These are phyloP conservation scores for Aspergillus udagawae DNA, from an alignment of 2,329 filamentous ascomycete genomes.

Conservation along the genomic window DNA sequence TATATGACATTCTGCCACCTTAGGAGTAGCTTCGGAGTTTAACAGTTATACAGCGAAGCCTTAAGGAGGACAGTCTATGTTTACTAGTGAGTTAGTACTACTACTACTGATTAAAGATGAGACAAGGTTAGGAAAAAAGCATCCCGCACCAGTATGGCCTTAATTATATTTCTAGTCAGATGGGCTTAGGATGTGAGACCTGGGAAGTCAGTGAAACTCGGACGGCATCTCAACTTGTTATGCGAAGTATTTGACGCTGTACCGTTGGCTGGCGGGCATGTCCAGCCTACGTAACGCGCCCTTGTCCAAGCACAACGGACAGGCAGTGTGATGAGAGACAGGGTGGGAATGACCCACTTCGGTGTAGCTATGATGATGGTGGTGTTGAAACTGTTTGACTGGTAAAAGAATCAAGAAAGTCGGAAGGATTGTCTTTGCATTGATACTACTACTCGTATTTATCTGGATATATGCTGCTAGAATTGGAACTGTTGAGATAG, in stretches of 20 bases:
- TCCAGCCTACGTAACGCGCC: slow-evolving; percentile 14
- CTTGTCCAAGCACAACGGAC: slow-evolving; percentile 16
- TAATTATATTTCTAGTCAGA: neutral
- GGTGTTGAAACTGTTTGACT: neutral
- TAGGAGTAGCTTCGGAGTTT: neutral
- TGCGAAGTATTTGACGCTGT: neutral
- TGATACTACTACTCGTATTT: too few species aligned
- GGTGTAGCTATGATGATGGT: neutral
- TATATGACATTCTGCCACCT: too few species aligned
- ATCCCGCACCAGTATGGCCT: neutral
- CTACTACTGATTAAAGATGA: too few species aligned
- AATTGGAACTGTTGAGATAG: neutral
- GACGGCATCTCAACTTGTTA: neutral
- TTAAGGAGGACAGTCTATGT: neutral
- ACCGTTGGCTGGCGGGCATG: slow-evolving; percentile 8
- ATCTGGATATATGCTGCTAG: neutral
- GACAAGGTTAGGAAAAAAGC: neutral
- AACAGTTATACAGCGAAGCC: neutral
- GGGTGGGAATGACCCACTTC: slow-evolving; percentile 6
- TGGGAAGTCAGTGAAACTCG: slow-evolving; percentile 11
- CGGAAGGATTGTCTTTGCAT: too few species aligned
- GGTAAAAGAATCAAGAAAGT: neutral
- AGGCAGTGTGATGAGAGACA: slow-evolving; percentile 3
- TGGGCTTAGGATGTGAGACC: slow-evolving; percentile 4
- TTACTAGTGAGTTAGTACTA: too few species aligned